Percentiles rank a stretch among this genome's conserved stretches.
Evolutionary conservation across 2,329 filamentous ascomycete genomes (phyloP).

Genomic region (Metarhizium sp.): DNA sequence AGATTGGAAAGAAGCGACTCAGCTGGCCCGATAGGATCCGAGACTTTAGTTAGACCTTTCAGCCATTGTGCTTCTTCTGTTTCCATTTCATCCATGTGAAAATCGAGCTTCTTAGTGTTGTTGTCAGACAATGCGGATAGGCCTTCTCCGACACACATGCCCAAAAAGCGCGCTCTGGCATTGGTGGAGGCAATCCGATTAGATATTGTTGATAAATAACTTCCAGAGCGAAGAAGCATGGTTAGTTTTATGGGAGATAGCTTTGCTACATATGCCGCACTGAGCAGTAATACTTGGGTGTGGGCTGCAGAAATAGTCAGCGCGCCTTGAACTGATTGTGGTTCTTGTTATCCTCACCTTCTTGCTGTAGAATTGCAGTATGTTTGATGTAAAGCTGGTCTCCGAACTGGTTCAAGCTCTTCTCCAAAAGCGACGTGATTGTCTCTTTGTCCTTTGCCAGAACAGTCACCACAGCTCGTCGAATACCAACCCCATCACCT

Average conservation of each 20-base stretch:
- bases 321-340: not conserved
- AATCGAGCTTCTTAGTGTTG: conserved; percentile 64
- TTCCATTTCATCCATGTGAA: conserved; percentile 72
- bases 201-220: conserved; percentile 71
- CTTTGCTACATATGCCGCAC: conserved; percentile 66
- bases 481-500: conserved; percentile 54
- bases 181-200: conserved; percentile 77
- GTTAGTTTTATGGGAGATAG: conserved; percentile 55
- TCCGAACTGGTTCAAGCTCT: conserved; percentile 64
- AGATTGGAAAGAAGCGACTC: conserved; percentile 32
- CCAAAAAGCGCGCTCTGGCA: conserved; percentile 65
- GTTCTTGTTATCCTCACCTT: conserved; percentile 45
- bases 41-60: conserved; percentile 51
- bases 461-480: conserved; percentile 54
- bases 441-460: conserved; percentile 41
- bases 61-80: conserved; percentile 68
- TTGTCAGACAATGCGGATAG: conserved; percentile 56
- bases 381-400: conserved; percentile 84
- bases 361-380: conserved; percentile 75
- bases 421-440: conserved; percentile 53
- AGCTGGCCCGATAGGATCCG: conserved; percentile 54
- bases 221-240: conserved; percentile 59
- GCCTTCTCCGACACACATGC: conserved; percentile 77
- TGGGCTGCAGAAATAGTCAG: conserved; percentile 50
- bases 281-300: conserved; percentile 68